Evolutionary conservation across 768 basidiomycete species (phyloP), one percentile per base, ranked within the genome.

Genomic region (Lyophyllum semitale): DNA sequence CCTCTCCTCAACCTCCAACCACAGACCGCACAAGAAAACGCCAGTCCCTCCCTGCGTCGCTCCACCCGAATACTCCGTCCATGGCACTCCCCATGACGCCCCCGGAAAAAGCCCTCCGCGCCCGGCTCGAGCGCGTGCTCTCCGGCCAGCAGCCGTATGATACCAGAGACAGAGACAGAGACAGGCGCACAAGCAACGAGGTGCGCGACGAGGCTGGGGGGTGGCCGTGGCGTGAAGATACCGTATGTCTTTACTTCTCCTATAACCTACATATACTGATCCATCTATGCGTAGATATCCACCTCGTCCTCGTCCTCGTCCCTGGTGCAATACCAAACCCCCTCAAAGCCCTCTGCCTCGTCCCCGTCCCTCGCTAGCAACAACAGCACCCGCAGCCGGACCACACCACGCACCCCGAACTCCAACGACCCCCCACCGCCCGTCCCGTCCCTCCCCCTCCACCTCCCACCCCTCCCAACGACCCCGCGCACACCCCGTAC

Each of bases 81-180:
- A 53, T 23, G 30, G 22, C 33, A 6, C 48, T 66, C 2, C 51
- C 61, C 8, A 59, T 77, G 62, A 78, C 77, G 15, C 83, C 81
- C 0, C 84, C 81, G 50, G 82, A 79, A 61, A 80, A 79, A 41
- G 84, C 81, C 22, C 72, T 85, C 23, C 75, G 79, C 8, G 77
- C 73, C 45, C 73, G 81, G 11, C 68, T 85, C 17, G 84, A 85
- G 68, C 67, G 77, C 1, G 82, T 83, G 43, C 63, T 85, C n/a
- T 41, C 44, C 55, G 57, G 52, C 4, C 35, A 55, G 57, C 17
- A 30, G 15, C n/a, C 33, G 11, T 43, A 20, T 17, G 23, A 4
- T 13, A 41, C 44, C 29, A 63, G 47, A 7, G 47, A 54, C 12
- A 56, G 57, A 53, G 22, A 44, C 22, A 23, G 53, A 32, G 55